phyloP scores from a whole-genome alignment of 129 eudicot genomes.

The Helianthus annuus region HanXRQr2.0-SUNRISE NC_035442.2:54388633-54389132 shows the following conservation, averaged over 20 bases:
- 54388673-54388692: background rate
- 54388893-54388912: conserved; percentile 93
- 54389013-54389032: too few relatives aligned
- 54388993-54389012: background rate
- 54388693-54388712: conserved; percentile 10
- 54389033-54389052: too few relatives aligned
- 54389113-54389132: too few relatives aligned
- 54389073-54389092: too few relatives aligned
- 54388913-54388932: conserved; percentile 92
- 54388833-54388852: conserved; percentile 87
- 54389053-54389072: too few relatives aligned
- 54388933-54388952: conserved; percentile 97
- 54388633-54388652: conserved; percentile 15
- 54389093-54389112: too few relatives aligned
- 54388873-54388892: conserved; percentile 92
- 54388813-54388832: conserved; percentile 88
- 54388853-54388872: conserved; percentile 92
- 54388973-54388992: background rate
- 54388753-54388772: conserved; percentile 54
- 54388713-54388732: conserved; percentile 5
- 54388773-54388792: conserved; percentile 92
- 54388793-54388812: conserved; percentile 98
- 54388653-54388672: conserved; percentile 8
- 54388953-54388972: conserved; percentile 60
- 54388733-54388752: conserved; percentile 36